These are phyloP conservation scores for Penicillium paradoxum DNA, from an alignment of 495 filamentous ascomycete genomes.

Conservation along the genomic window DNA sequence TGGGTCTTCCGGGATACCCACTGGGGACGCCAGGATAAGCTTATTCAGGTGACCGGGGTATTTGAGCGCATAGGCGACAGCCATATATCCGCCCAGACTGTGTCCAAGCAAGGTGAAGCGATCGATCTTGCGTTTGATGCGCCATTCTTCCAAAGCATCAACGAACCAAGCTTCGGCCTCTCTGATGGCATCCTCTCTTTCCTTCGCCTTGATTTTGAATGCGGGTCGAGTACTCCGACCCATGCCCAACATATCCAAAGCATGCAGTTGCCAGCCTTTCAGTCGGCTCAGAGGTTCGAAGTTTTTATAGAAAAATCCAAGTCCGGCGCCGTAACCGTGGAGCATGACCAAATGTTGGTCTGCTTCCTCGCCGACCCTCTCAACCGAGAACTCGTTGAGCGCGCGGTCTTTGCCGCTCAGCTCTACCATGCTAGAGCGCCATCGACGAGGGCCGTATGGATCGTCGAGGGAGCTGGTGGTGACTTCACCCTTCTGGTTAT, in stretches of 20 bases:
- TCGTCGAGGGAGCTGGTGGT: conserved; percentile 54
- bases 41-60: conserved; percentile 93
- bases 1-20: conserved; percentile 92
- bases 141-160: conserved; percentile 95
- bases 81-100: conserved; percentile 89
- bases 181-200: conserved; percentile 70
- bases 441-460: conserved; percentile 79
- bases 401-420: conserved; percentile 80
- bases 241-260: conserved; percentile 91
- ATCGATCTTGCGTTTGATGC: conserved; percentile 79
- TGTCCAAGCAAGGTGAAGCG: conserved; percentile 91
- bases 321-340: conserved; percentile 91
- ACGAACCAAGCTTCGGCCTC: conserved; percentile 97
- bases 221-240: conserved; percentile 79
- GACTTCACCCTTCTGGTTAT: conserved; percentile 36
- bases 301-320: conserved; percentile 98
- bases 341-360: conserved; percentile 92
- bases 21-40: conserved; percentile 88
- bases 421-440: conserved; percentile 79
- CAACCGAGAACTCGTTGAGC: conserved; percentile 89
- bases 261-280: conserved; percentile 83
- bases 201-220: conserved; percentile 79
- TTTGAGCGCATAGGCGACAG: conserved; percentile 90
- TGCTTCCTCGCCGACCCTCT: conserved; percentile 69
- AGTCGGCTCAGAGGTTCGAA: conserved; percentile 78